These are phyloP conservation scores for Parasitella parasitica DNA, from an alignment of 371 early-diverging fungal species.

Conservation along the genomic window DNA sequence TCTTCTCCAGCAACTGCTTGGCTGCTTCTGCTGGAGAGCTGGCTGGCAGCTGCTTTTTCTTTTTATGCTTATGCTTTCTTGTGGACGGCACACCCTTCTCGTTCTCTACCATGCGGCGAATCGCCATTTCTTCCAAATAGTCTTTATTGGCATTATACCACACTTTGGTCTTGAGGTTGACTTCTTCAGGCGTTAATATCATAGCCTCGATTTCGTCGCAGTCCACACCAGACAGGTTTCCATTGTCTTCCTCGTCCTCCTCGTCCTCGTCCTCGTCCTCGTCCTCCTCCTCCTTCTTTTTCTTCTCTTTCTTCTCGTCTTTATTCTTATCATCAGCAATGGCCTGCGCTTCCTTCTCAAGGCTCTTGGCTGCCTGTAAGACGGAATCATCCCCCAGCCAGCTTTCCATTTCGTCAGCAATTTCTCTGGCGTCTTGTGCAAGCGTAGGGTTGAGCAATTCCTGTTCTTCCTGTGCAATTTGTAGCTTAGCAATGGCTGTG, in stretches of 20 bases:
- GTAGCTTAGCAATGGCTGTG: constrained; percentile 11
- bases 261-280: constrained; percentile 6
- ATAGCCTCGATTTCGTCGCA: constrained; percentile 77
- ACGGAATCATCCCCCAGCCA: constrained; percentile 34
- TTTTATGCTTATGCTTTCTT: constrained; percentile 30
- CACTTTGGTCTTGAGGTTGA: constrained; percentile 71
- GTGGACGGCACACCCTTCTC: constrained; percentile 42
- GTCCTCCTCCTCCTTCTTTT: constrained; percentile 16
- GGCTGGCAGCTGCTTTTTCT: constrained; percentile 30
- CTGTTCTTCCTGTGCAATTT: constrained; percentile 26
- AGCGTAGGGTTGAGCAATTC: constrained; percentile 19
- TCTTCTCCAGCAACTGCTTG: constrained; percentile 64
- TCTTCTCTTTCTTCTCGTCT: constrained; percentile 1
- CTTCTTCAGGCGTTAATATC: constrained; percentile 75
- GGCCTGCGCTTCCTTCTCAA: constrained; percentile 35
- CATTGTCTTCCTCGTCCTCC: constrained; percentile 6
- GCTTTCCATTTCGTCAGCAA: constrained; percentile 47
- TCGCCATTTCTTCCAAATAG: constrained; percentile 76
- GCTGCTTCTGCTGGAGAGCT: constrained; percentile 75
- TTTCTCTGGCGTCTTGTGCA: constrained; percentile 21
- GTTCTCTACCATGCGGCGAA: constrained; percentile 50
- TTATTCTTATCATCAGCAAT: constrained; percentile 1
- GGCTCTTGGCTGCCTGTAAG: constrained; percentile 28
- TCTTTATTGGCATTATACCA: constrained; percentile 90
- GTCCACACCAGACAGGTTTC: constrained; percentile 64